Evolutionary conservation across 2,329 filamentous ascomycete genomes (phyloP).

Genomic region (Microdochium nivale): DNA sequence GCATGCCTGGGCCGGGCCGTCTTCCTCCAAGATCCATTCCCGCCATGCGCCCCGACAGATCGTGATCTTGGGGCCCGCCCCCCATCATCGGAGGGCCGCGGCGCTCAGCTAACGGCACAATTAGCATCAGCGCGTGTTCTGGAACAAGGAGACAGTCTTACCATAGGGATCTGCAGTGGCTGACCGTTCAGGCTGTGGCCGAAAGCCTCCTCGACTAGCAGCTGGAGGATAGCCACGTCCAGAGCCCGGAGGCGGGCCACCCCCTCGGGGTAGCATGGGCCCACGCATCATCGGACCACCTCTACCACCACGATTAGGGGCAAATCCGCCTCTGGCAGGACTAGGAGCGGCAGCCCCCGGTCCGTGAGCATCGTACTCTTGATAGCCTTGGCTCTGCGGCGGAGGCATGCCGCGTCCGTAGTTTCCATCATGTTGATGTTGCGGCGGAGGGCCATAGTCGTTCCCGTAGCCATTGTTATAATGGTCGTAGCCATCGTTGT

Average conservation of each 20-base stretch:
- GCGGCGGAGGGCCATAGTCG: constrained; percentile 27
- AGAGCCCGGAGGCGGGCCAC: constrained; percentile 14
- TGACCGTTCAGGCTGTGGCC: constrained; percentile 29
- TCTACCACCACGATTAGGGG: constrained; percentile 33
- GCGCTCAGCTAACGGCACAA: constrained; percentile 8
- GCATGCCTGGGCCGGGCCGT: constrained; percentile 10
- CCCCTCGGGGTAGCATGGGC: constrained; percentile 14
- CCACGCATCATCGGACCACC: constrained; percentile 34
- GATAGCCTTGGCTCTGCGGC: constrained; percentile 24
- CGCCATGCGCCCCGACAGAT: constrained; percentile 32
- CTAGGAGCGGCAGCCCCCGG: constrained; percentile 25
- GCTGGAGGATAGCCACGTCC: constrained; percentile 14
- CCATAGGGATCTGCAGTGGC: constrained; percentile 25
- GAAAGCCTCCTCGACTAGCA: constrained; percentile 23
- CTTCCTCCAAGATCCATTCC: constrained; percentile 25
- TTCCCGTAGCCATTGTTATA: constrained; percentile 32
- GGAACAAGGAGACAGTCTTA: constrained; percentile 7
- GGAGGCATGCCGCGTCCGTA: constrained; percentile 34
- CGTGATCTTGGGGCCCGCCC: constrained; percentile 21
- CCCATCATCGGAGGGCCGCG: constrained; percentile 11
- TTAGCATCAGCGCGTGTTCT: not conserved
- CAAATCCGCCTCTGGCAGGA: constrained; percentile 29
- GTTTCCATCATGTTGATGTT: constrained; percentile 29
- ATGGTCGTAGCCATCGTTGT: constrained; percentile 22
- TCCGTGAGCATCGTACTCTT: constrained; percentile 36